Evolutionary conservation across 768 basidiomycete genomes (phyloP), one percentile per base, ranked within the genome.

Genomic region (Tephrocybe sp.): DNA sequence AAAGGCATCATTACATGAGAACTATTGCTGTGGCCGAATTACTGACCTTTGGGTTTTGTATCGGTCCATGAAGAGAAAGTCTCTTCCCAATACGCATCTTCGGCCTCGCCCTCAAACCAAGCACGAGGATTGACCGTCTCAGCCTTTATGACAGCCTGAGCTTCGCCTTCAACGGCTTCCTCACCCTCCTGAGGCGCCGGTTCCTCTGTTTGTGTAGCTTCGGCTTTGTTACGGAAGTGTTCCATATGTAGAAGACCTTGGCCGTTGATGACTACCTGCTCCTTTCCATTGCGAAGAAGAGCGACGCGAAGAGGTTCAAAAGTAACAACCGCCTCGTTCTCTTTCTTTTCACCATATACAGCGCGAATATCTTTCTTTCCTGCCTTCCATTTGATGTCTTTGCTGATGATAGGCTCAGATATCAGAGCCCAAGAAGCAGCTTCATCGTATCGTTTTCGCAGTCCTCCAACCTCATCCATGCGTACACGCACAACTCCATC

Each of bases 211-310:
- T 64, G 60, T 36, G 73, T 74, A 53, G 73, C 69, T 8, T 62
- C 69, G n/a, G 68, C 64, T 61, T 86, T 84, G 18, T 74, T 75
- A 58, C 91, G 88, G 76, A 94, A 97, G 67, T 98, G 97, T 63
- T 99, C 97, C 95, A 99, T 94, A 58, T 98, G 94, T 55, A 99
- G 73, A 24, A 99, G 75, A 1, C 91, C 90, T 33, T 83, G 78
- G 2, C 90, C 92, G 60, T 99, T 99, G 29, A 99, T 67, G 8
- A 93, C 84, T 42, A 99, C 76, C 61, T 97, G 88, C 50, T 88
- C 86, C 62, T 82, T 84, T 2, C 90, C 91, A 49, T 81, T 76
- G 27, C 85, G 79, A 38, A 81, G 72, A 54, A 97, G 76, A 1
- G 80, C 77, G 31, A 98, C 72, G 55, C 79, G 81, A 58, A 98